Conservation (phyloP, 306 rosid species). For the Gastrolobium villosum region DNA sequence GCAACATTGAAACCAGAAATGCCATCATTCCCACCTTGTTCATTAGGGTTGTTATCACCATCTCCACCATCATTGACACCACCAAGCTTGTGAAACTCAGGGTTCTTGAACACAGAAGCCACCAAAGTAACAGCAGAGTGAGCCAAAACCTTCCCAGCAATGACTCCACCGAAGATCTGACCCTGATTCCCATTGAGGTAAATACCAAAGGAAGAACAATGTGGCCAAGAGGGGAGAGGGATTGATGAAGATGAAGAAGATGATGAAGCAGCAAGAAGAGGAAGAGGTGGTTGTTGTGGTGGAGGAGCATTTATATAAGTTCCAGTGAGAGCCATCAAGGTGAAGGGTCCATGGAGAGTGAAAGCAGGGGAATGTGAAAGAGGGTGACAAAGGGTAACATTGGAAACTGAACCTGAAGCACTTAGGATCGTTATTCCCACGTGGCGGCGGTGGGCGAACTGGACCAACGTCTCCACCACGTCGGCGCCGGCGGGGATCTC, state of each 20-base stretch:
- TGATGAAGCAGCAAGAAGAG: not conserved
- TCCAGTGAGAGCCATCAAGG: constrained; percentile 51
- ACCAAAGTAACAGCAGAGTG: constrained; percentile 51
- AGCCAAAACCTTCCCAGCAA: constrained; percentile 66
- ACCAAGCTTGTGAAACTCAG: constrained; percentile 54
- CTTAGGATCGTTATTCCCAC: constrained; percentile 54
- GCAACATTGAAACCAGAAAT: constrained; percentile 14
- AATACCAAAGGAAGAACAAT: constrained; percentile 45
- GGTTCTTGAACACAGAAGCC: constrained; percentile 51
- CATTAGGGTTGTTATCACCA: not conserved
- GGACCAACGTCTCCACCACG: constrained; percentile 55
- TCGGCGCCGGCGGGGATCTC: constrained; percentile 68
- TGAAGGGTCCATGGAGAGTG: constrained; percentile 61
- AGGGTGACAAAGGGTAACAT: constrained; percentile 58
- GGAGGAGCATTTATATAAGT: not conserved
- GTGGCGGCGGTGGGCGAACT: constrained; percentile 49
- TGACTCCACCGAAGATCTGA: constrained; percentile 75
- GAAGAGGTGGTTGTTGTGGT: not conserved
- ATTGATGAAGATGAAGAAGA: not conserved
- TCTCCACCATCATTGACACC: not conserved
- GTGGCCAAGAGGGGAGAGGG: not conserved
- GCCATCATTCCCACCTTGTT: not conserved
- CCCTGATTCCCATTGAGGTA: constrained; percentile 69
- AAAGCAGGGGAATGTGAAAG: constrained; percentile 34
- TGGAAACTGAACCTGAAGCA: constrained; percentile 61